Conservation (phyloP, 805 yeast species). For the Torulaspora gathmanii region DNA sequence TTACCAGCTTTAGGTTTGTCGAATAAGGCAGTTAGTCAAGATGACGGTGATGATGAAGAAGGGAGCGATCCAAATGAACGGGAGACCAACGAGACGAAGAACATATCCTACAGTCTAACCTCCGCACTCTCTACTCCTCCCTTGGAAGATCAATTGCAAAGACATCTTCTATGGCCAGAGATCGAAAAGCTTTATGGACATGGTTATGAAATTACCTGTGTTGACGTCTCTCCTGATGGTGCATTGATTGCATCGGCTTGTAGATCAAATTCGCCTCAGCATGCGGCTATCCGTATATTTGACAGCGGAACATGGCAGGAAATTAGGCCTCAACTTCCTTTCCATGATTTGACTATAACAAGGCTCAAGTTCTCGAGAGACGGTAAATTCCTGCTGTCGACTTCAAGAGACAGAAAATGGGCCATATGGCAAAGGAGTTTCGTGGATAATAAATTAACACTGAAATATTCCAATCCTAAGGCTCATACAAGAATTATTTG, state of each 20-base stretch:
- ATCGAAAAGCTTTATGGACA: conserved; percentile 93
- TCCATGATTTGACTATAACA: conserved; percentile 83
- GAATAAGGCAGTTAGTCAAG: conserved; percentile 71
- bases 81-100: conserved; percentile 35
- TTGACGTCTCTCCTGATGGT: conserved; percentile 64
- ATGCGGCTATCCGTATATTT: conserved; percentile 80
- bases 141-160: conserved; percentile 82
- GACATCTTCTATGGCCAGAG: conserved; percentile 94
- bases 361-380: conserved; percentile 70
- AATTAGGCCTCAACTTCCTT: conserved; percentile 49
- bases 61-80: conserved; percentile 31
- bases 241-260: conserved; percentile 82
- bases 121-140: conserved; percentile 58
- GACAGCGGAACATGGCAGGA: conserved; percentile 59
- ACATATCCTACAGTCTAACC: conserved; percentile 46
- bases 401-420: conserved; percentile 85
- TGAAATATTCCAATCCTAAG: conserved; percentile 46
- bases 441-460: conserved; percentile 38
- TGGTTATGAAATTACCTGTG: conserved; percentile 85
- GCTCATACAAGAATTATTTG: conserved; percentile 92
- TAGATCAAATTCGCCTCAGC: conserved; percentile 74
- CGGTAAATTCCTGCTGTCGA: conserved; percentile 61
- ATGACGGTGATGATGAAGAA: conserved; percentile 42
- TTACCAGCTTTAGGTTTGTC: conserved; percentile 92
- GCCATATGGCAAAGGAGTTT: conserved; percentile 60